These are phyloP conservation scores for Lichtheimia ramosa DNA, from an alignment of 371 early-diverging fungal genomes.

Conservation along the genomic window DNA sequence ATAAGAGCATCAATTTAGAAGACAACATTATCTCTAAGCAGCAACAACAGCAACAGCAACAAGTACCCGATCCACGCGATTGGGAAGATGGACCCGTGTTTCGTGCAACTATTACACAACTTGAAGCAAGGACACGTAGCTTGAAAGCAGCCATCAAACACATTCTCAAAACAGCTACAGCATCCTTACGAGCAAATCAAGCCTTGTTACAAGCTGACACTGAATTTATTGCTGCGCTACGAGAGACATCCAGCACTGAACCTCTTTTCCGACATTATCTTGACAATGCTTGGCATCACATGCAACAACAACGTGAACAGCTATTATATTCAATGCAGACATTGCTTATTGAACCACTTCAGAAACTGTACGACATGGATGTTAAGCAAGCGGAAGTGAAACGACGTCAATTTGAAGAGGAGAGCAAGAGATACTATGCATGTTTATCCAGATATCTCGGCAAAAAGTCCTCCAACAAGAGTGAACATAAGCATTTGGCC, in stretches of 20 bases:
- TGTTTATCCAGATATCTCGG: slow-evolving; percentile 59
- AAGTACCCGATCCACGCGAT: slow-evolving; percentile 3
- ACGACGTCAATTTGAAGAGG: slow-evolving; percentile 63
- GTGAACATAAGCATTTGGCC: slow-evolving; percentile 20
- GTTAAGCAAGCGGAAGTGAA: slow-evolving; percentile 60
- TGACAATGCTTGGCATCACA: slow-evolving; percentile 26
- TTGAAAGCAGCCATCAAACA: slow-evolving; percentile 53
- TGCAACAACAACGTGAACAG: slow-evolving; percentile 31
- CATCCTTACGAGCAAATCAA: slow-evolving; percentile 40
- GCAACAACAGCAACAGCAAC: not conserved
- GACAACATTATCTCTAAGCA: not conserved
- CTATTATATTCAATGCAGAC: slow-evolving; percentile 42
- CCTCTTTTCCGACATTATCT: slow-evolving; percentile 39
- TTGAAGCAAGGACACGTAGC: slow-evolving; percentile 51
- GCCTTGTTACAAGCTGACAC: slow-evolving; percentile 36
- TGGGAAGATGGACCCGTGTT: slow-evolving; percentile 58
- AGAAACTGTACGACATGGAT: slow-evolving; percentile 55
- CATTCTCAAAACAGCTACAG: slow-evolving; percentile 49
- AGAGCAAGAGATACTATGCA: slow-evolving; percentile 63
- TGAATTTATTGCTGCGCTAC: slow-evolving; percentile 40
- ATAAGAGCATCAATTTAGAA: not conserved
- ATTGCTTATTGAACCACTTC: slow-evolving; percentile 54
- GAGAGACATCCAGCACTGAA: slow-evolving; percentile 42
- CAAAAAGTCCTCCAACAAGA: slow-evolving; percentile 15
- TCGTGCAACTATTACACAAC: slow-evolving; percentile 49